Base-by-base conservation (phyloP, 2,329 filamentous ascomycete genomes). In the Curvularia verruculosa region DNA sequence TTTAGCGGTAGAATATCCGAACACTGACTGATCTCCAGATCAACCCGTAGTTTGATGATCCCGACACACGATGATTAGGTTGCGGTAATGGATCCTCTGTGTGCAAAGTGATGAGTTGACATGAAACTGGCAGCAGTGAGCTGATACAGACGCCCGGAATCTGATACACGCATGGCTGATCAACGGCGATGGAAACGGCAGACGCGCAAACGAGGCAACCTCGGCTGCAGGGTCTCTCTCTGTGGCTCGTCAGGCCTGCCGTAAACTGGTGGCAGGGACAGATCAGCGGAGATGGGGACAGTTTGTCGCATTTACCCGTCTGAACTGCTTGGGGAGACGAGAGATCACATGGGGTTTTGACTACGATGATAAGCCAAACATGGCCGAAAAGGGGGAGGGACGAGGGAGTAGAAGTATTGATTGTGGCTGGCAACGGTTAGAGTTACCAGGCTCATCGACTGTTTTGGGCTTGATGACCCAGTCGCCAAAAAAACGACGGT, bases 101-200 rank as follows among this genome's bases (percentile, higher is more conserved):
- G 58, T 62, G n/a, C n/a, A n/a, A 65, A 64, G 63, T 65, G 63
- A 65, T 65, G 57, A 66, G 65, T 69, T 45, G 59, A 70, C 60
- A 54, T 74, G 73, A 75, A 75, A 76, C 73, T 70, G 55, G 65
- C 65, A 69, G 58, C 52, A 62, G 31, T 64, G 66, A 75, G 72
- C 67, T 75, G 72, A 74, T 67, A 76, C 73, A 58, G 56, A 59
- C 49, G 48, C 59, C 57, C 55, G 28, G 59, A 63, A 65, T 73
- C 70, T 74, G 71, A 74, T 59, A 70, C 71, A 67, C 58, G 61
- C 61, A 65, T 64, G 67, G 70, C 54, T 66, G 71, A 75, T 72
- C 70, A 58, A 45, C 54, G 12, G 31, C 29, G 36, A 49, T 45
- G 10, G 26, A 18, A 26, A 45, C 24, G 26, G n/a, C 24, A 13